These are phyloP conservation scores for Raffaelea albimanens DNA, from an alignment of 2,329 filamentous ascomycete species.

Conservation along the genomic window DNA sequence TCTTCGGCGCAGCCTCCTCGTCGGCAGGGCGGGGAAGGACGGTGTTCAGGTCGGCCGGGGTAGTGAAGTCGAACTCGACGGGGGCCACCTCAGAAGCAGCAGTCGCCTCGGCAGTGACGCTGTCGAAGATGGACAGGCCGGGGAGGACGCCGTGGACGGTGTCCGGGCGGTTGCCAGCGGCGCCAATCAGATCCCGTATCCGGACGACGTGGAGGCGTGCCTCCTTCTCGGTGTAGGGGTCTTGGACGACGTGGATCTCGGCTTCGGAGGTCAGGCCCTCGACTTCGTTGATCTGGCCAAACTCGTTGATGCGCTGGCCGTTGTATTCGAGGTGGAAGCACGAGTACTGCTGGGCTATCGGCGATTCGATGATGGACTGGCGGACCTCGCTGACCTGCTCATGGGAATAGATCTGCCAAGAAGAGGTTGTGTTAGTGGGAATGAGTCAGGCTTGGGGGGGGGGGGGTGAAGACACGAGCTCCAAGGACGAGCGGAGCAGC, in stretches of 20 bases:
- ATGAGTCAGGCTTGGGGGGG: no score
- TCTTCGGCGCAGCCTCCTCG: slow-evolving; percentile 60
- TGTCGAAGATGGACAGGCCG: slow-evolving; percentile 80
- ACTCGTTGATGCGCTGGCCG: slow-evolving; percentile 87
- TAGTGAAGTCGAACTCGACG: slow-evolving; percentile 66
- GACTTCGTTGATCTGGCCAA: slow-evolving; percentile 83
- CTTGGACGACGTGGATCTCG: slow-evolving; percentile 74
- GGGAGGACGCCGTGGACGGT: slow-evolving; percentile 76
- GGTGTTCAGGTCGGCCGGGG: slow-evolving; percentile 55
- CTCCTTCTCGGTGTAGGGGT: slow-evolving; percentile 98
- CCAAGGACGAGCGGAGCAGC: neutral
- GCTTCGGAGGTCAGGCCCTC: slow-evolving; percentile 67
- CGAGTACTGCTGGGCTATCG: slow-evolving; percentile 89
- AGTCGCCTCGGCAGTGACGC: slow-evolving; percentile 43
- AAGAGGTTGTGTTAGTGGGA: slow-evolving; percentile 4
- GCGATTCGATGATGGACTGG: slow-evolving; percentile 90
- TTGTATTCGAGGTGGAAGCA: slow-evolving; percentile 97
- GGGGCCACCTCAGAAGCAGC: slow-evolving; percentile 27
- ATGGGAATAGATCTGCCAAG: slow-evolving; percentile 67
- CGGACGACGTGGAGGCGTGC: slow-evolving; percentile 89
- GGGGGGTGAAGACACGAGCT: neutral
- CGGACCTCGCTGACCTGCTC: slow-evolving; percentile 97
- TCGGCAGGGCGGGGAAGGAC: slow-evolving; percentile 61
- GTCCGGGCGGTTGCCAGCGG: slow-evolving; percentile 80
- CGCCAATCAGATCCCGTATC: slow-evolving; percentile 86